Evolutionary conservation across 805 yeast genomes (phyloP).

Genomic region (Wickerhamiella kazuoi): DNA sequence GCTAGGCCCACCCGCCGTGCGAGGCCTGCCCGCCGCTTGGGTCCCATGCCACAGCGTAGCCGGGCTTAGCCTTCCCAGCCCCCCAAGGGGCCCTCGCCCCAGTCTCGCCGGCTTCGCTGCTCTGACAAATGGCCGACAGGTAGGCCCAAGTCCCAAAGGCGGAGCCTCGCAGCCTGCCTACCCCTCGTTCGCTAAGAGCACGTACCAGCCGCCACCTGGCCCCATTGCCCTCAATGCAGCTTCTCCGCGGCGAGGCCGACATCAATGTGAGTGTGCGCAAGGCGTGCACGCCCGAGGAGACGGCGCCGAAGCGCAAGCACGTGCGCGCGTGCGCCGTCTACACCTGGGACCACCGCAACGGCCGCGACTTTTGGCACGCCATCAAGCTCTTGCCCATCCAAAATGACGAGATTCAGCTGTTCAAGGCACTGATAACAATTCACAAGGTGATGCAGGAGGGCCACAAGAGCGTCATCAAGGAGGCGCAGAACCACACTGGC

Average conservation of each 20-base stretch:
- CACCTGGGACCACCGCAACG: slow-evolving; percentile 87
- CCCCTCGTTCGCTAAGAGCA: too few relatives aligned
- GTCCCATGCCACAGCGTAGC: too few relatives aligned
- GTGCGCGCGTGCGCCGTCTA: slow-evolving; percentile 89
- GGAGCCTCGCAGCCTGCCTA: too few relatives aligned
- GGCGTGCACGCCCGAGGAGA: slow-evolving; percentile 72
- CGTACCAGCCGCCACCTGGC: too few relatives aligned
- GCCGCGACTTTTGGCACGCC: slow-evolving; percentile 70
- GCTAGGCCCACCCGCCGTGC: too few relatives aligned
- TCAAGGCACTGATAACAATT: slow-evolving; percentile 67
- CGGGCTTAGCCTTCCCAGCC: too few relatives aligned
- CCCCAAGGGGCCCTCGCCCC: too few relatives aligned
- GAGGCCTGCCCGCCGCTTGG: too few relatives aligned
- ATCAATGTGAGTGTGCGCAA: slow-evolving; percentile 43
- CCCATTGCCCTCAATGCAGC: neutral
- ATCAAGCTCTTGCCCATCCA: slow-evolving; percentile 65
- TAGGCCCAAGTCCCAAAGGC: too few relatives aligned
- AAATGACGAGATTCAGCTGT: slow-evolving; percentile 64
- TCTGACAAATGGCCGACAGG: too few relatives aligned
- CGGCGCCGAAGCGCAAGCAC: slow-evolving; percentile 90
- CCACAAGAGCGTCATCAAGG: slow-evolving; percentile 68
- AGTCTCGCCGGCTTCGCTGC: too few relatives aligned
- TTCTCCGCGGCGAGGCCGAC: slow-evolving; percentile 22
- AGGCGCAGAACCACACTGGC: slow-evolving; percentile 59
- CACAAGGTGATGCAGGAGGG: slow-evolving; percentile 97